phyloP scores from a whole-genome alignment of 2,329 filamentous ascomycete species.

The Aspergillus sojae region DNA sequence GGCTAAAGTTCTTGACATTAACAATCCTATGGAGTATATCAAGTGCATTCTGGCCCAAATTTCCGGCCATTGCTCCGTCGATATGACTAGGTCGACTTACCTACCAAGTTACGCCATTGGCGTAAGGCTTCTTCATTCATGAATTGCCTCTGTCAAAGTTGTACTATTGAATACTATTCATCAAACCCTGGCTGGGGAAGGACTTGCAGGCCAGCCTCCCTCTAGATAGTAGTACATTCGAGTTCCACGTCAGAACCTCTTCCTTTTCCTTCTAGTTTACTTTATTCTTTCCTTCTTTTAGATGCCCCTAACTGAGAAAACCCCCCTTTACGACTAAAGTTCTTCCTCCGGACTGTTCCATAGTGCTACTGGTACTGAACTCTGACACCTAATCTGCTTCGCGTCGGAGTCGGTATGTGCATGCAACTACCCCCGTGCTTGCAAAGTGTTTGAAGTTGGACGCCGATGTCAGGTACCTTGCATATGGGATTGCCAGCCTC shows the following conservation, averaged over 20 bases:
- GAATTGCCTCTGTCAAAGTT: no score
- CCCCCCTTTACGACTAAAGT: neutral
- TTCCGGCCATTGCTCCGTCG: neutral
- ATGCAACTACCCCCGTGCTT: neutral
- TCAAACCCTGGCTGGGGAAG: neutral
- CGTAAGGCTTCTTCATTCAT: no score
- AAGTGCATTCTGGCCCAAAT: no score
- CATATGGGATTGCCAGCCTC: neutral
- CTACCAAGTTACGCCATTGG: no score
- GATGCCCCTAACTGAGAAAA: neutral
- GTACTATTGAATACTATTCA: no score
- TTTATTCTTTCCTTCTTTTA: neutral
- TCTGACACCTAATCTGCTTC: neutral
- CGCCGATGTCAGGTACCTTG: neutral
- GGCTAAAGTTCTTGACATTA: neutral
- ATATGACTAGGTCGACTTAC: no score
- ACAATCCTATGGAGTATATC: neutral
- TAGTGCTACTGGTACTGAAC: neutral
- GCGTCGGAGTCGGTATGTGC: neutral
- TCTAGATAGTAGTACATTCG: neutral
- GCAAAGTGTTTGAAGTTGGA: neutral
- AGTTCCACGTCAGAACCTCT: neutral
- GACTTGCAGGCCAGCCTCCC: neutral
- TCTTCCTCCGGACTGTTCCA: neutral
- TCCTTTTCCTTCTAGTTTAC: neutral